Base-by-base conservation (phyloP, 768 basidiomycete species). In the Rhodosporidiobolus odoratus region DNA sequence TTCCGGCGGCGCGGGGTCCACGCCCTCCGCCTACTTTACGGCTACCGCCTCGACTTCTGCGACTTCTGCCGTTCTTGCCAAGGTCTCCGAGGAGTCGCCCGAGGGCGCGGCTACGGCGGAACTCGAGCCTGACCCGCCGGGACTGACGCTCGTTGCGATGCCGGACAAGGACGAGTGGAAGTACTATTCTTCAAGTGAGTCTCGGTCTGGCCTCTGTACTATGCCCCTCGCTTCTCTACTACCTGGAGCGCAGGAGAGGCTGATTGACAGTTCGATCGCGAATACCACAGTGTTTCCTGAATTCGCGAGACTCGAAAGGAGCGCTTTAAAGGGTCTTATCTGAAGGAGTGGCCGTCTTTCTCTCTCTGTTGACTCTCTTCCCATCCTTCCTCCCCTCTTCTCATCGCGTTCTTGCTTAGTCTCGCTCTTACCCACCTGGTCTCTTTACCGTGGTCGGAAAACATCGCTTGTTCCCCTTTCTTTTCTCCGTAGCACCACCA, bases 171-270 rank as follows among this genome's bases (percentile, higher is more conserved):
- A 72, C 56, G 58, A 68, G 62, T 65, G 38, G 30, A 57, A 47
- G 58, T 72, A 68, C 41, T 72, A 72, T 59, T n/a, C 53, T 37
- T 61, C 58, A 38, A 72, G 71, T 66, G 53, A 34, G 69, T 50
- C 43, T 7, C 43, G n/a, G n/a, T n/a, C n/a, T n/a, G n/a, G n/a
- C 48, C 23, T 48, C 38, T 41, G 12, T 53, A 10, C 52, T 53
- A 30, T 19, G 12, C 43, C 43, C 27, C 27, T 53, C 4, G 17
- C 50, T 60, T n/a, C 5, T 23, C 12, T 27, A 41, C 27, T 34
- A 13, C 43, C 43, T 12, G 23, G 43, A 45, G 43, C 13, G 23
- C 43, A n/a, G n/a, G n/a, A n/a, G 48, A 25, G 48, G 12, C 48
- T 50, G 23, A 50, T 8, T 17, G 8, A 8, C 12, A 13, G 48